Evolutionary conservation across 2,329 filamentous ascomycete species (phyloP), one percentile per base, ranked within the genome.

Genomic region (Paraconiothyrium brasiliense): DNA sequence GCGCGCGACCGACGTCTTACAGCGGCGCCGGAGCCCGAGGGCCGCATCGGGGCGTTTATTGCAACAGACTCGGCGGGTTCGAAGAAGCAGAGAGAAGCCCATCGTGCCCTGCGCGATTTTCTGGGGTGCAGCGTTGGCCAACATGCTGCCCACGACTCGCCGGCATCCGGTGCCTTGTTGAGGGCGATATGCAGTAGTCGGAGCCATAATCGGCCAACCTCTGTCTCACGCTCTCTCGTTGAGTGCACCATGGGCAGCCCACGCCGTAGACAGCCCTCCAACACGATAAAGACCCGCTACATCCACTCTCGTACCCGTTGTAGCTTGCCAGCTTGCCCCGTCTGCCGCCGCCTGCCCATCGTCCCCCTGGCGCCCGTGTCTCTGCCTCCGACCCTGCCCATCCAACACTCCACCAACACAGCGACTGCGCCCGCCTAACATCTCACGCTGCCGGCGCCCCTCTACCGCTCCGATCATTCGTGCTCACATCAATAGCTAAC

Each of bases 21-120:
- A 30, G 27, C 27, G 27, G 30, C 35, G 54, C 67, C 67, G 68
- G 67, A 62, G 60, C 52, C 52, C 52, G 52, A 55, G 52, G 44
- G 20, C 41, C 27, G 54, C 54, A 30, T 39, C 43, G 35, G 54
- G 22, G 20, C 24, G 8, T 22, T 41, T 11, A 30, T 54, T 54
- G 50, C 22, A 13, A 24, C 48, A 30, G 30, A 32, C 5, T 51
- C 24, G 3, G 46, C 46, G 14, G 3, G 14, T 4, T 30, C 39
- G 39, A n/a, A 7, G 39, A 41, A n/a, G 39, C 39, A 4, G 39
- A 16, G 39, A 41, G 39, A 41, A 41, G 13, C 4, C 16, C 39
- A 16, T 41, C 16, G 39, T 41, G 39, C 13, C 27, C 27, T 30
- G 14, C 16, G 11, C 37, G 37, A 13, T 14, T 16, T 13, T 16